Evolutionary conservation across 306 rosid genomes (phyloP).

Genomic region (Glycyrrhiza uralensis): DNA sequence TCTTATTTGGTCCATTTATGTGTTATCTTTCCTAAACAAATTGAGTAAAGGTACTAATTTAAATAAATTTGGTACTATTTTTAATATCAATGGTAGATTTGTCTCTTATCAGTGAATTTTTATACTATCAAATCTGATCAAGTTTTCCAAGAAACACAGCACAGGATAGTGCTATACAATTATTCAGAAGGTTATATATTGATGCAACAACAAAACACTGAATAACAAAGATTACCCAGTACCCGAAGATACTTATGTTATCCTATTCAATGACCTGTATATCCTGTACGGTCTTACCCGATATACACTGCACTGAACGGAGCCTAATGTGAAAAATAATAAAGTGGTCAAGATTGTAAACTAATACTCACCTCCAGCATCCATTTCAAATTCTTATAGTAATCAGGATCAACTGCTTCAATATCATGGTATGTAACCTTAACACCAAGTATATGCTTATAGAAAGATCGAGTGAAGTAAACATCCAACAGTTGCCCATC

Average conservation of each 20-base stretch:
- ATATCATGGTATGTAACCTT: slow-evolving; percentile 99
- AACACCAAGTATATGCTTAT: slow-evolving; percentile 92
- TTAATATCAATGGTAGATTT: neutral
- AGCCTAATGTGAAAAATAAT: neutral
- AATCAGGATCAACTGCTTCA: slow-evolving; percentile 98
- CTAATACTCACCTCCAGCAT: slow-evolving; percentile 80
- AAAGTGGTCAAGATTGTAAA: slow-evolving; percentile 9
- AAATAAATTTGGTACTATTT: neutral
- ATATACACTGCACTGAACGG: neutral
- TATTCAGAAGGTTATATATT: neutral
- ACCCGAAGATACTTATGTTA: neutral
- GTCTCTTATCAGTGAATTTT: neutral
- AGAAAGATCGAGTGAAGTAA: slow-evolving; percentile 97
- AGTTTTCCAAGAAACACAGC: neutral
- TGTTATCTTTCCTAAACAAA: neutral
- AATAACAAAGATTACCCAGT: neutral
- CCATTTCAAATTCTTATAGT: slow-evolving; percentile 98
- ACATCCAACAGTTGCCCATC: slow-evolving; percentile 98
- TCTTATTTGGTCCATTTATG: neutral
- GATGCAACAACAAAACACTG: neutral
- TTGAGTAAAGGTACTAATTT: too few species aligned
- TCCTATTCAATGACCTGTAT: neutral
- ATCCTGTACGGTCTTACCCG: neutral
- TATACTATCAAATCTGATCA: neutral
- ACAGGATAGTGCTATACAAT: neutral